phyloP scores from a whole-genome alignment of 192 early-diverging fungal species.

The Backusella australiensis region DNA sequence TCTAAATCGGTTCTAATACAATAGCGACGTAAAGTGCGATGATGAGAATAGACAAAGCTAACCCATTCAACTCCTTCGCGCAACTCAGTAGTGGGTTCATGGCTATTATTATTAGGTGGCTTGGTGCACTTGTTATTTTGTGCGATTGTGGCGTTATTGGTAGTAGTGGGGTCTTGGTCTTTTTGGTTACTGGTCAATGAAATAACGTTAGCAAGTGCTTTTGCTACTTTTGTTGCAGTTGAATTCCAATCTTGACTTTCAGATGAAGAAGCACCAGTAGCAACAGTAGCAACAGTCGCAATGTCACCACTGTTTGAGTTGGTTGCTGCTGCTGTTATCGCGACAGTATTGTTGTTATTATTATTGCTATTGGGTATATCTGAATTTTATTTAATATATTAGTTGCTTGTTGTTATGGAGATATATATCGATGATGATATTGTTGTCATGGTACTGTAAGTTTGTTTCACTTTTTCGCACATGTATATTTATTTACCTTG shows the following conservation, averaged over 20 bases:
- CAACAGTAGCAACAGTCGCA: not conserved
- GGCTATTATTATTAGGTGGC: not conserved
- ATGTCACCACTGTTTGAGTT: not conserved
- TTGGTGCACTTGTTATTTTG: not conserved
- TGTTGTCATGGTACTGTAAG: not conserved
- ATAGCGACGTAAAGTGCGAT: conserved; percentile 23
- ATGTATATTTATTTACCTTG: not conserved
- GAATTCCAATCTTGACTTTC: conserved; percentile 6
- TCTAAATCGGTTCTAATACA: conserved; percentile 35
- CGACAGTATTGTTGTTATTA: not conserved
- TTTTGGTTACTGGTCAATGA: not conserved
- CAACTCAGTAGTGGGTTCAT: conserved; percentile 31
- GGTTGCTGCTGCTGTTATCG: not conserved
- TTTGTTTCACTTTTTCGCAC: not conserved
- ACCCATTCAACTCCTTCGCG: conserved; percentile 33
- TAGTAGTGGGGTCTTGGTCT: not conserved
- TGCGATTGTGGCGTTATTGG: not conserved
- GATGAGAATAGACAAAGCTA: conserved; percentile 36
- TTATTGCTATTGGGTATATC: not conserved
- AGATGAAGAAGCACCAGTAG: not conserved
- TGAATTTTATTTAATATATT: not conserved
- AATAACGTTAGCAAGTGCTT: conserved; percentile 3
- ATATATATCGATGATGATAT: not conserved
- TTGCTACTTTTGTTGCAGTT: conserved; percentile 15
- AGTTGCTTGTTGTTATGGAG: not conserved